Base-by-base conservation (phyloP, 768 basidiomycete species). In the Tylopilus rubrobrunneus region DNA sequence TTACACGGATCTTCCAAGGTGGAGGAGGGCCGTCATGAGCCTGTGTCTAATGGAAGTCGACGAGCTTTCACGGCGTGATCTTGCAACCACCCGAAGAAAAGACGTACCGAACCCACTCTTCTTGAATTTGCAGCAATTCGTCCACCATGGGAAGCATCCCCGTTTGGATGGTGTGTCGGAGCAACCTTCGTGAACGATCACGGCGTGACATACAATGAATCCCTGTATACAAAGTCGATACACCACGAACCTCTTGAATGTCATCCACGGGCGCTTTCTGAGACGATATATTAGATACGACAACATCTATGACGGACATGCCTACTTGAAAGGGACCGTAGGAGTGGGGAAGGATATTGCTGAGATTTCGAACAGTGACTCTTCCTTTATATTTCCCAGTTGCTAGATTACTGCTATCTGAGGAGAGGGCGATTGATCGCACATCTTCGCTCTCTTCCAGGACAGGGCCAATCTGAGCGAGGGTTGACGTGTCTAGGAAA, bases 301-400 rank as follows among this genome's bases (percentile, higher is more conserved):
- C 36, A 6, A 8, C 8, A 17, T 34, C 8, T 5, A 12, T 15
- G 1, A 37, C 15, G 15, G 36, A 37, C 15, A 37, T 37, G 36
- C 52, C 25, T 33, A 50, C 52, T 14, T 41, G 19, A n/a, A 52
- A 52, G 4, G 52, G 40, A 34, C 47, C 47, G 10, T 48, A 53
- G 1, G 14, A 42, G 4, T 71, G 44, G 1, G 49, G 44, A 40
- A 57, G 49, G 27, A 51, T 7, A 19, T 12, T 15, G 6, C 17
- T 6, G 36, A 58, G 55, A 14, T 48, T 28, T 11, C 25, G 56
- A 8, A 58, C 5, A 0, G 11, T 7, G 5, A 58, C 25, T 29
- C 40, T 43, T 2, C 56, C 49, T 6, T 23, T 17, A 4, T 19
- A 5, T 31, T 17, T 25, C 17, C 55, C 57, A n/a, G 12, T 42